A percentile compares a stretch with the other conserved stretches of the same genome.
Conservation (phyloP, 306 rosid genomes). For the Cyclanthera cordifolia region DNA sequence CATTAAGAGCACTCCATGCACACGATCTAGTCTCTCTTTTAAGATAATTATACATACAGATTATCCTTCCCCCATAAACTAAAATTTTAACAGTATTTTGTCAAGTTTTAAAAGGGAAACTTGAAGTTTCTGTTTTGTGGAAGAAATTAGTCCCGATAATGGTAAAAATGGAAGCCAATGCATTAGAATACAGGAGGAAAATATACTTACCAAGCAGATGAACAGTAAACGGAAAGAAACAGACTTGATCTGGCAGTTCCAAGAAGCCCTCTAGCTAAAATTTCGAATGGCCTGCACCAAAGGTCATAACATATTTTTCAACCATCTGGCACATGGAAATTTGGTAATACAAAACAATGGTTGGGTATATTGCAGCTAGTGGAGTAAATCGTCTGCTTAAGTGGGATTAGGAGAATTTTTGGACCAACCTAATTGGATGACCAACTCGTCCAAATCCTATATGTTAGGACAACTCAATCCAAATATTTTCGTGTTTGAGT, state of each 20-base stretch:
- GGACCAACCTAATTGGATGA: too few species aligned
- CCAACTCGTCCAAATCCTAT: too few species aligned
- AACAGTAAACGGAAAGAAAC: conserved; percentile 74
- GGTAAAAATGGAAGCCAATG: neutral
- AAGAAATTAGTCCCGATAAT: neutral
- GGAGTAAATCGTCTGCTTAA: too few species aligned
- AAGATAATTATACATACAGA: neutral
- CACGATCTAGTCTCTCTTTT: neutral
- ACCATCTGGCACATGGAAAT: neutral
- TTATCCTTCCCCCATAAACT: neutral
- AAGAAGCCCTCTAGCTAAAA: conserved; percentile 63
- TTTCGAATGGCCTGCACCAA: conserved; percentile 50
- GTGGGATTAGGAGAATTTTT: too few species aligned
- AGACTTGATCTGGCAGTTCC: conserved; percentile 97
- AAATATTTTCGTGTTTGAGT: too few species aligned
- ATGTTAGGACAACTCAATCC: too few species aligned
- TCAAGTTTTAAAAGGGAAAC: neutral
- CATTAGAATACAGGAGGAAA: neutral
- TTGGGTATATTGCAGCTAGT: too few species aligned
- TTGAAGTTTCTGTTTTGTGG: neutral
- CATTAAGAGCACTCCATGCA: neutral
- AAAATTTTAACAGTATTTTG: neutral
- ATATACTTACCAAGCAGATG: conserved; percentile 77
- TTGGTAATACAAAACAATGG: neutral
- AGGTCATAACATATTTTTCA: conserved; percentile 15